A percentile compares a stretch with the other conserved stretches of the same genome.
Conservation (phyloP, 352 stramenopile genomes). For the Phytophthora ramorum region DNA sequence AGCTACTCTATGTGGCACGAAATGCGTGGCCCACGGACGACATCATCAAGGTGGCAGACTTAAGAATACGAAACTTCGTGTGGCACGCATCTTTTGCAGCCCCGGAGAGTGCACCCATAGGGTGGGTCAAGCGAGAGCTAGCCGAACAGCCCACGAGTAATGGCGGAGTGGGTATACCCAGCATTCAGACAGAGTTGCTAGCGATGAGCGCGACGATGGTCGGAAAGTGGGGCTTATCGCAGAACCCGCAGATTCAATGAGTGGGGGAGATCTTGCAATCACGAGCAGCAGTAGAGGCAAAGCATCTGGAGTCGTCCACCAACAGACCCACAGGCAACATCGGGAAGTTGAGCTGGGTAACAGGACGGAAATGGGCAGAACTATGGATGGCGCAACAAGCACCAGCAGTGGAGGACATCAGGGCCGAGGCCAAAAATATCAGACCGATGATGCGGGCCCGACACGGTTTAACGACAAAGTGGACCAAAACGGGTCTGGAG, state of each 20-base stretch:
- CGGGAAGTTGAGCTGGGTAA: neutral
- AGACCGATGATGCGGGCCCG: neutral
- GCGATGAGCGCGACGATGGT: neutral
- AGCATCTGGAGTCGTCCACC: no score
- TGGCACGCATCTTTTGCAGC: neutral
- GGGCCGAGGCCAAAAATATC: neutral
- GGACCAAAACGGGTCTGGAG: neutral
- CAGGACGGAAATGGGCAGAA: neutral
- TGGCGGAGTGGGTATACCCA: neutral
- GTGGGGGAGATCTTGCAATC: neutral
- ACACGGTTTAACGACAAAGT: neutral
- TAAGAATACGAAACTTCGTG: constrained; percentile 1
- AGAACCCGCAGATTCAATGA: neutral
- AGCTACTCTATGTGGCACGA: constrained; percentile 8
- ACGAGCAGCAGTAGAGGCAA: no score
- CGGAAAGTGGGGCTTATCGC: neutral
- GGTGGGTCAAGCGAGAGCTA: constrained; percentile 2
- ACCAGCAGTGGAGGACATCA: neutral
- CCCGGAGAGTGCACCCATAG: neutral
- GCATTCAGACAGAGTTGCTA: neutral
- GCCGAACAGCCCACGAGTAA: neutral
- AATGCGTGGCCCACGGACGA: neutral
- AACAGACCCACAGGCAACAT: no score
- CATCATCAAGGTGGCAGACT: neutral
- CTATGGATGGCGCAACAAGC: neutral